Base-by-base conservation (phyloP, 163 green algal species). In the Chlorella variabilis region DNA sequence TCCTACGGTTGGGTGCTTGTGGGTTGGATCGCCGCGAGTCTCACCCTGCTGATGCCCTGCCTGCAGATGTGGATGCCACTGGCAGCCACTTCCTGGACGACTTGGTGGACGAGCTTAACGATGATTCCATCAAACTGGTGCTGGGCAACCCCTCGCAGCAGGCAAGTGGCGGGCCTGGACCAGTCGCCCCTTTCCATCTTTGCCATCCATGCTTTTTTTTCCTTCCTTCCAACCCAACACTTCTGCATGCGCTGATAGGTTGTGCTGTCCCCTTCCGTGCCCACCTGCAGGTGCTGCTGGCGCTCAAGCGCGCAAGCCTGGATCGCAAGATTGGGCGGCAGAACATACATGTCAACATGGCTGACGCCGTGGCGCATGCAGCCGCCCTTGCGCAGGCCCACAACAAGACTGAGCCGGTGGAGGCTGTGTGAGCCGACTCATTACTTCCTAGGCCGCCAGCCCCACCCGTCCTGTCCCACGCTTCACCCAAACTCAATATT, bases 91-190 rank as follows among this genome's bases (percentile, higher is more conserved):
- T 87, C n/a, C 34, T 94, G 13, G 75, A 80, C n/a, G 73, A 80
- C 38, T 17, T 80, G 5, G 36, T 80, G 1, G 73, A 80, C 17
- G 73, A 80, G 36, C 73, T 80, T 36, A 45, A n/a, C 54, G 25
- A 80, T 1, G 36, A 80, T 27, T n/a, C 17, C 17, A 23, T 80
- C 0, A 13, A 87, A 61, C 85, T 95, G n/a, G 87, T 92, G 31
- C 74, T 96, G 23, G 81, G 85, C 84, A 96, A 96, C 87, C 91
- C 93, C 59, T 85, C 63, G 27, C 49, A 80, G 20, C 70, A 59
- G 59, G 59, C n/a, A 11, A 67, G 27, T 5, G 27, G 4, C n/a
- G 15, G 59, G 18, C 17, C n/a, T 67, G n/a, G 18, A 67, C 27
- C 27, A 20, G n/a, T 27, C 3, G 59, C 54, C 54, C 54, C 9